Evolutionary conservation across 2,329 filamentous ascomycete species (phyloP).

Genomic region (Fusarium sp.): DNA sequence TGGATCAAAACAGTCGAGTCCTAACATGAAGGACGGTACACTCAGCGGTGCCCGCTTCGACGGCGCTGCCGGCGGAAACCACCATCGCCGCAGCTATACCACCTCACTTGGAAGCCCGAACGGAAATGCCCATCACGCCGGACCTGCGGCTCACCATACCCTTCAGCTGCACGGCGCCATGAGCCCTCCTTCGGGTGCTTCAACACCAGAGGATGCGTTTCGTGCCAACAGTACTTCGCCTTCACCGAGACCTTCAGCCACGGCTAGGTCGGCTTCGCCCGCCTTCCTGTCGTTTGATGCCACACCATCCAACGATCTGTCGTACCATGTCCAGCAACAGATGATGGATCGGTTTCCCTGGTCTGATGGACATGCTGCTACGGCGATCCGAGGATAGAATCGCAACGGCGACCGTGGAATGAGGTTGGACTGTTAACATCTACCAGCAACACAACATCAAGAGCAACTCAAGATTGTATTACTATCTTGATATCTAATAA

Average conservation of each 20-base stretch:
- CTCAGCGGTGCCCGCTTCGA: constrained; percentile 52
- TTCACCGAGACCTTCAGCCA: constrained; percentile 47
- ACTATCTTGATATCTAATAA: constrained; percentile 24
- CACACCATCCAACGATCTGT: constrained; percentile 53
- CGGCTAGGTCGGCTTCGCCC: constrained; percentile 55
- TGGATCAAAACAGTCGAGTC: constrained; percentile 66
- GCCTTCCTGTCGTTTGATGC: constrained; percentile 57
- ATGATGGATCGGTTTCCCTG: constrained; percentile 57
- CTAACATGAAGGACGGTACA: constrained; percentile 59
- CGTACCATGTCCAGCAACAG: constrained; percentile 51
- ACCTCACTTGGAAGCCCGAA: constrained; percentile 25
- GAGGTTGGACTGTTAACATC: constrained; percentile 14
- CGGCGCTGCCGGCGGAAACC: constrained; percentile 15
- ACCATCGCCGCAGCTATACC: constrained; percentile 9
- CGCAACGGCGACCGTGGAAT: constrained; percentile 24
- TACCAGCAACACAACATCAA: constrained; percentile 9
- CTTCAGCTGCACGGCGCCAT: constrained; percentile 41
- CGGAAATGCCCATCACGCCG: constrained; percentile 41
- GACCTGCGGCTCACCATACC: constrained; percentile 54
- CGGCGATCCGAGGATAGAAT: constrained; percentile 56
- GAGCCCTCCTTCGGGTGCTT: constrained; percentile 27
- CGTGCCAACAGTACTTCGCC: constrained; percentile 39
- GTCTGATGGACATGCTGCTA: constrained; percentile 57
- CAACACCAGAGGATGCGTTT: constrained; percentile 41
- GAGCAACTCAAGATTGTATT: constrained; percentile 22